A percentile compares a stretch with the other conserved stretches of the same genome.
phyloP scores from a whole-genome alignment of 2,329 filamentous ascomycete species.

The Bipolaris sorokiniana region DNA sequence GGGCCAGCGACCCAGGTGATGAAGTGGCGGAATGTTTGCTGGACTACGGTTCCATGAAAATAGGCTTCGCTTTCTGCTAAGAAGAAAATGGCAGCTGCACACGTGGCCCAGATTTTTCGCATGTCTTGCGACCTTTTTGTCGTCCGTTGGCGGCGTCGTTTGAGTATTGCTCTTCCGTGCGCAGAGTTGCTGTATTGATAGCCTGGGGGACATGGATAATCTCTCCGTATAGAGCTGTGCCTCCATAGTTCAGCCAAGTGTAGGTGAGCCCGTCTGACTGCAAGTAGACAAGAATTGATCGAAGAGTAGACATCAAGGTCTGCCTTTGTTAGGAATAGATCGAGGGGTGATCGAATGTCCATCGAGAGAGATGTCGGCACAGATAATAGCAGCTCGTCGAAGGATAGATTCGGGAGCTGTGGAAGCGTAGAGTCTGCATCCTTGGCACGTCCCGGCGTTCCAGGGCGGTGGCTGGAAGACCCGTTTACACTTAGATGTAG shows the following conservation, averaged over 20 bases:
- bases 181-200: slow-evolving; percentile 67
- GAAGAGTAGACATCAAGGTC: slow-evolving; percentile 81
- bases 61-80: slow-evolving; percentile 86
- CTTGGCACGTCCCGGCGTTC: slow-evolving; percentile 50
- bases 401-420: slow-evolving; percentile 59
- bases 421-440: slow-evolving; percentile 41
- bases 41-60: slow-evolving; percentile 86
- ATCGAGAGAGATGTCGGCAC: slow-evolving; percentile 74
- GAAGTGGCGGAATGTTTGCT: slow-evolving; percentile 80
- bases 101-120: slow-evolving; percentile 87
- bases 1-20: slow-evolving; percentile 69
- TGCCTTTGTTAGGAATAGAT: slow-evolving; percentile 79
- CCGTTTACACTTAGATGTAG: slow-evolving; percentile 71
- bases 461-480: slow-evolving; percentile 40
- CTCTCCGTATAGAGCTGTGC: slow-evolving; percentile 75
- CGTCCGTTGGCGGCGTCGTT: slow-evolving; percentile 67
- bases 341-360: slow-evolving; percentile 77
- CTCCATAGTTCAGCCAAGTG: slow-evolving; percentile 87
- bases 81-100: slow-evolving; percentile 85
- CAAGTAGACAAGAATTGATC: slow-evolving; percentile 87
- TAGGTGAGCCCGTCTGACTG: slow-evolving; percentile 83
- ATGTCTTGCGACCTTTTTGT: slow-evolving; percentile 69
- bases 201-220: slow-evolving; percentile 74
- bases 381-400: slow-evolving; percentile 82
- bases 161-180: slow-evolving; percentile 65